phyloP scores from a whole-genome alignment of 2,329 filamentous ascomycete genomes.

The Cladophialophora psammophila region DNA sequence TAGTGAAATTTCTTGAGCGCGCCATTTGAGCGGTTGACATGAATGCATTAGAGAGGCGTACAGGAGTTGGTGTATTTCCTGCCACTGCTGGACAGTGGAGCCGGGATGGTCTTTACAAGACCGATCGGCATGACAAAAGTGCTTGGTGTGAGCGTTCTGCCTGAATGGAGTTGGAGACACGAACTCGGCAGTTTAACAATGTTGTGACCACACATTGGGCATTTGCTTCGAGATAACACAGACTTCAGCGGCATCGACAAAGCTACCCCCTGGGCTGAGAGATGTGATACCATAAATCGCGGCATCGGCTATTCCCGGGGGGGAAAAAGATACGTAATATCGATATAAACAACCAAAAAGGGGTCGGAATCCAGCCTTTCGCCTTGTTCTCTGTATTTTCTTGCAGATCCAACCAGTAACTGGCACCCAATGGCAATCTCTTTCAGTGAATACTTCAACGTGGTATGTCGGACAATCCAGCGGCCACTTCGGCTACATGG shows the following conservation, averaged over 20 bases:
- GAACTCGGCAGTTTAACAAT: neutral
- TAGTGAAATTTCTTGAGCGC: constrained; percentile 1
- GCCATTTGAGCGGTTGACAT: neutral
- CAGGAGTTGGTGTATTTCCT: neutral
- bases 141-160: neutral
- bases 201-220: neutral
- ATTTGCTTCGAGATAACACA: neutral
- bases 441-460: too few species aligned
- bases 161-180: neutral
- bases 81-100: constrained; percentile 1
- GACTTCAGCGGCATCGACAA: neutral
- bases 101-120: neutral
- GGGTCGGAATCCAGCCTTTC: neutral
- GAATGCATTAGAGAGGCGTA: neutral
- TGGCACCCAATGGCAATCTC: too few species aligned
- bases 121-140: constrained; percentile 6
- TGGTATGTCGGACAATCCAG: too few species aligned
- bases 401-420: too few species aligned
- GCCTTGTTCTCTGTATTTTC: neutral
- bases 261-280: neutral
- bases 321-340: constrained; percentile 16
- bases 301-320: neutral
- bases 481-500: too few species aligned
- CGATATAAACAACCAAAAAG: constrained; percentile 3
- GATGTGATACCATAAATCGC: neutral